phyloP scores from a whole-genome alignment of 2,329 filamentous ascomycete species.

The Cordyceps cateniannulata region DNA sequence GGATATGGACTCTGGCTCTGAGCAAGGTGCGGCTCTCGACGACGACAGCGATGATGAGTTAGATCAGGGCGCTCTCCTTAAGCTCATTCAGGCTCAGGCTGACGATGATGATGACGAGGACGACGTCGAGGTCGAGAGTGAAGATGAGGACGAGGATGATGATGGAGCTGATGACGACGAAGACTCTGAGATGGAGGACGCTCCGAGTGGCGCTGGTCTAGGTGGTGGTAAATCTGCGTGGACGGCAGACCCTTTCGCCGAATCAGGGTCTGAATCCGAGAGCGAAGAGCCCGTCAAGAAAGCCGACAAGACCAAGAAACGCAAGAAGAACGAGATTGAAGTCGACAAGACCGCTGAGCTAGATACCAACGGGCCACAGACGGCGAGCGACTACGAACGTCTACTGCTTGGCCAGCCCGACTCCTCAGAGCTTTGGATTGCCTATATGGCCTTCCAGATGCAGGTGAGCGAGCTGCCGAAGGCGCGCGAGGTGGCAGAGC shows the following conservation, averaged over 20 bases:
- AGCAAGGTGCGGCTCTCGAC: conserved; percentile 37
- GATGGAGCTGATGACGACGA: conserved; percentile 23
- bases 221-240: conserved; percentile 80
- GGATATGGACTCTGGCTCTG: conserved; percentile 42
- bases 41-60: conserved; percentile 42
- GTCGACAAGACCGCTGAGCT: conserved; percentile 89
- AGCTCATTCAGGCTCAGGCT: conserved; percentile 39
- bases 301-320: conserved; percentile 63
- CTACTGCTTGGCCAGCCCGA: conserved; percentile 87
- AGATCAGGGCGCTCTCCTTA: conserved; percentile 37
- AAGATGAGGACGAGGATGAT: conserved; percentile 34
- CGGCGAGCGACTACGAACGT: conserved; percentile 86
- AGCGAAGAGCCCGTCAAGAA: conserved; percentile 35
- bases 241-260: conserved; percentile 64
- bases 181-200: conserved; percentile 20
- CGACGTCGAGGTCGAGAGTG: conserved; percentile 20
- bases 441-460: conserved; percentile 98
- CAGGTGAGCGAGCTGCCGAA: conserved; percentile 83
- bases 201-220: conserved; percentile 45
- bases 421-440: conserved; percentile 88
- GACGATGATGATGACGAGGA: conserved; percentile 36
- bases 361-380: conserved; percentile 81
- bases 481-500: conserved; percentile 82
- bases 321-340: conserved; percentile 68
- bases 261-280: conserved; percentile 47